Percentiles rank a stretch among this genome's conserved stretches.
These are phyloP conservation scores for Salisapilia sapeloensis DNA, from an alignment of 352 stramenopile species.

Conservation along the genomic window DNA sequence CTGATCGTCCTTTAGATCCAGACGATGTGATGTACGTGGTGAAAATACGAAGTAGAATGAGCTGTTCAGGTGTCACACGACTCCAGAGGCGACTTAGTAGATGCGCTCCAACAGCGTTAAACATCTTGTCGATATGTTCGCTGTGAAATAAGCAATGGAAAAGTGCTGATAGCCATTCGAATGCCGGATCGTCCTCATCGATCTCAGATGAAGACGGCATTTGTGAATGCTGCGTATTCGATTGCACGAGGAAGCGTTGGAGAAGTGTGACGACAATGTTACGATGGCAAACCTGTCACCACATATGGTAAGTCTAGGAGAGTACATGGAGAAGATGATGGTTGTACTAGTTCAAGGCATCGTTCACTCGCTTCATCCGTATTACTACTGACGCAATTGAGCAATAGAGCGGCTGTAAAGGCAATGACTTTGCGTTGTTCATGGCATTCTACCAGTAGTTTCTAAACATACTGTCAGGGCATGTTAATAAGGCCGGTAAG, in stretches of 20 bases:
- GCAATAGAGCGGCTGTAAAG: constrained; percentile 33
- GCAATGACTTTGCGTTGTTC: constrained; percentile 58
- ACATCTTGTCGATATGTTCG: constrained; percentile 28
- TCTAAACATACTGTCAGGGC: constrained; percentile 11
- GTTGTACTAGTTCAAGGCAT: constrained; percentile 27
- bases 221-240: constrained; percentile 5
- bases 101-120: constrained; percentile 52
- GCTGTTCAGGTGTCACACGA: constrained; percentile 59
- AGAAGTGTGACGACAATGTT: constrained; percentile 61
- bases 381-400: constrained; percentile 48
- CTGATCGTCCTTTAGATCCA: neutral
- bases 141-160: constrained; percentile 42
- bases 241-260: constrained; percentile 54
- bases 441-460: constrained; percentile 70
- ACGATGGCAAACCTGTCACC: constrained; percentile 26
- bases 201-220: constrained; percentile 2
- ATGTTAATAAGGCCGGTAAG: neutral
- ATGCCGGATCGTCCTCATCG: constrained; percentile 38
- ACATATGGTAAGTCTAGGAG: neutral
- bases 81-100: constrained; percentile 69
- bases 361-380: constrained; percentile 7
- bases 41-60: constrained; percentile 67
- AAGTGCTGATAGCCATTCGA: constrained; percentile 61
- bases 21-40: constrained; percentile 32
- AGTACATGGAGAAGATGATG: neutral